Percentiles rank a stretch among this genome's conserved stretches.
Conservation (phyloP, 208 protist genomes). For the Trypanosoma melophagium region DNA sequence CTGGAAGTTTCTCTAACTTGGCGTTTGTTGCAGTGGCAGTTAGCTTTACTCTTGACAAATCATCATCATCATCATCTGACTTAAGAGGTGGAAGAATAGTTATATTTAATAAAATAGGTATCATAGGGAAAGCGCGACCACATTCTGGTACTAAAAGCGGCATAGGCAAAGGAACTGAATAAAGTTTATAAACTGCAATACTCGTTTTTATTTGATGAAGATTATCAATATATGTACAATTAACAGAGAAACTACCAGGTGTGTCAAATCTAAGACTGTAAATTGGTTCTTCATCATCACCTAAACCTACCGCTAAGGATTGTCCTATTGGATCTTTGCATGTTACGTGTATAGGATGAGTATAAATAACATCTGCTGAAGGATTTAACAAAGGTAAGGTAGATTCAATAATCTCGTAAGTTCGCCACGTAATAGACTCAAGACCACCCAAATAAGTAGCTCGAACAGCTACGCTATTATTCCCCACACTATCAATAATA, state of each 20-base stretch:
- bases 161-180: conserved; percentile 33
- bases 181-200: conserved; percentile 24
- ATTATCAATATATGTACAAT: conserved; percentile 55
- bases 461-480: conserved; percentile 28
- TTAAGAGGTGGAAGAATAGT: conserved; percentile 27
- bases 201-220: conserved; percentile 27
- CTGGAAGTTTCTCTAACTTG: not conserved
- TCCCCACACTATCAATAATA: conserved; percentile 30
- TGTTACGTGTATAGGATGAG: conserved; percentile 36
- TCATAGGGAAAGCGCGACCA: conserved; percentile 37
- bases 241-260: conserved; percentile 46
- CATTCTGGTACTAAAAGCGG: conserved; percentile 42
- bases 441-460: conserved; percentile 47
- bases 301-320: conserved; percentile 23
- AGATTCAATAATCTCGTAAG: conserved; percentile 46
- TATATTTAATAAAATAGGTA: conserved; percentile 32
- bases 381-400: conserved; percentile 31
- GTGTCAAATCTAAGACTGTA: conserved; percentile 19
- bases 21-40: conserved; percentile 9
- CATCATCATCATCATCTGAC: conserved; percentile 9
- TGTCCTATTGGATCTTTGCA: conserved; percentile 38
- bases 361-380: conserved; percentile 21
- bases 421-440: conserved; percentile 22
- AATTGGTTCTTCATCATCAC: conserved; percentile 18
- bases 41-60: conserved; percentile 1